Base-by-base conservation (phyloP, 116 monocot species). In the Dioscorea cayenensis region DNA sequence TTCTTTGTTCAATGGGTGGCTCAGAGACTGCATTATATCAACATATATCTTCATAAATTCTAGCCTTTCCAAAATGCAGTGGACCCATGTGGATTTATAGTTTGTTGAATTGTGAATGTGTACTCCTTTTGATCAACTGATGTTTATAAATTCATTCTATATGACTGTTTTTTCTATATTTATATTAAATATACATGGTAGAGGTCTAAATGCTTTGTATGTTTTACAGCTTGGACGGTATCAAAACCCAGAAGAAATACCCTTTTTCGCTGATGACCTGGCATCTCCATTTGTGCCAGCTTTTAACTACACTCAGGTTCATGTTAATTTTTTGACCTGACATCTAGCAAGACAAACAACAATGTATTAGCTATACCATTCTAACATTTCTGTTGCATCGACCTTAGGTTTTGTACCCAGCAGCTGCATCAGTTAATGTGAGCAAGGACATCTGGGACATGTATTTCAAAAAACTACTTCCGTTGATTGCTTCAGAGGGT, bases 141-240 rank as follows among this genome's bases (percentile, higher is more conserved):
- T 43, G 12, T 43, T 43, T 43, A 43, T 43, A 43, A 43, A 43
- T 10, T 43, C 1, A 43, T 10, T 43, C 5, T 32, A 43, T 43
- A 6, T 7, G 43, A 9, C 43, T 6, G 6, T 43, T 7, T 43
- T 43, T 43, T 43, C 43, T 43, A 43, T 43, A 43, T 43, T 7
- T 43, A 43, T 43, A 43, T 3, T 8, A 43, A 37, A 59, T 17
- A 59, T n/a, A 59, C 17, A 11, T 63, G 12, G 2, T 51, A 11
- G 27, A 51, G 21, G 51, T 23, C 25, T 5, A 32, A 70, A 35
- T 13, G 11, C 5, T 25, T 36, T 63, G 23, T 51, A 10, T 4
- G 37, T 49, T 85, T 73, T 78, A n/a, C 61, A 97, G 96, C 81
- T 71, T 62, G 97, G 97, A 50, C 69, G 85, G 32, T 97, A 97